Evolutionary conservation across 495 filamentous ascomycete genomes (phyloP), one percentile per base, ranked within the genome.

Genomic region (Podospora anserina): DNA sequence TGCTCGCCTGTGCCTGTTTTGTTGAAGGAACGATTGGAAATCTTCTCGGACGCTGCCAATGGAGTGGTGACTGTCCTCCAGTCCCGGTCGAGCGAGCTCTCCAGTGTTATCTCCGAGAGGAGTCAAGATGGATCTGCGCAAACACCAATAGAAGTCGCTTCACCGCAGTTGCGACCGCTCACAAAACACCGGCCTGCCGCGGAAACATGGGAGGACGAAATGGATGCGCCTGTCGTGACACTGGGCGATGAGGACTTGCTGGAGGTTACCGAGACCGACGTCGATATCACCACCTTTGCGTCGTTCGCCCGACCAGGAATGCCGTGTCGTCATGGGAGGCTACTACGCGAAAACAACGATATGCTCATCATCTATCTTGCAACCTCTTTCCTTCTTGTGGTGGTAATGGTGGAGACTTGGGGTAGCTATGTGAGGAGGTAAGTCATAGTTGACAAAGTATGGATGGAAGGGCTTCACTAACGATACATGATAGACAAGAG

Each of bases 301-400:
- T 39, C 64, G 6, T 44, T 54, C 11, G 44, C 53, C 9, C 53
- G 55, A 16, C 20, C 32, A 3, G 68, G 64, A n/a, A 68, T 60
- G 18, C 73, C 68, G 39, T 68, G 62, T 39, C 70, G 64, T 6
- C 63, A 70, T 3, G 67, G 58, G 18, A 56, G 28, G 1, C 16
- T 66, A 3, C 62, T 67, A 20, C 72, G 75, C n/a, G 74, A 83
- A 20, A 75, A 78, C 53, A 80, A 79, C 54, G 80, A 82, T 61
- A 70, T 82, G 67, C 64, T 82, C 26, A 77, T 78, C 3, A 72
- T 82, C 23, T 67, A 73, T 19, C 66, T 82, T 28, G 77, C 75
- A 9, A 67, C 77, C 3, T 64, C 69, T 5, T 79, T 82, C 44
- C 55, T 83, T 28, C 27, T 74, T 23, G 73, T 75, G 4, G 73